phyloP scores from a whole-genome alignment of 2,329 filamentous ascomycete genomes.

The Diaporthe batatas region DNA sequence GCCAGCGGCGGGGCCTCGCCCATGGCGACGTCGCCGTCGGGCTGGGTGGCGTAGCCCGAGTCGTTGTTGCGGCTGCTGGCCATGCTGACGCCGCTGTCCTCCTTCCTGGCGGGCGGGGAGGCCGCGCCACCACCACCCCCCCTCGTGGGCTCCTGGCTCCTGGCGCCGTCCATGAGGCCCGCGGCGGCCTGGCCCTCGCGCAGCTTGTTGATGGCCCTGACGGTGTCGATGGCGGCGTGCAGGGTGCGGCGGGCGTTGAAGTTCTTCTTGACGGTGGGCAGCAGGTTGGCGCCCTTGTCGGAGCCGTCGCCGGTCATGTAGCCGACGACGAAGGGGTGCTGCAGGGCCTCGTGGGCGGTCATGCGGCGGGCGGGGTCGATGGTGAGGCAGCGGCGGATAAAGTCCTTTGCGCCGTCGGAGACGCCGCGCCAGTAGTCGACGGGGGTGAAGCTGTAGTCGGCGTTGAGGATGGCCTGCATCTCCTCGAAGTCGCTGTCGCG shows the following conservation, averaged over 20 bases:
- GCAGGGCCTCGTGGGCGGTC: constrained; percentile 85
- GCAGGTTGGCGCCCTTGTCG: constrained; percentile 70
- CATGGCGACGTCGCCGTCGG: constrained; percentile 61
- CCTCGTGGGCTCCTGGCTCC: constrained; percentile 63
- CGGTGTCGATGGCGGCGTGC: constrained; percentile 78
- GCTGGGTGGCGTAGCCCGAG: constrained; percentile 63
- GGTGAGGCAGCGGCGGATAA: constrained; percentile 92
- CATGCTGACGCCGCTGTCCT: constrained; percentile 61
- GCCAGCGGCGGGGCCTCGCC: constrained; percentile 54
- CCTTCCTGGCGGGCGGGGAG: constrained; percentile 49
- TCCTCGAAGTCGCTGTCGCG: constrained; percentile 97
- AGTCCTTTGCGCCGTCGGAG: constrained; percentile 86
- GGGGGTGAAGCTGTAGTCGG: constrained; percentile 96
- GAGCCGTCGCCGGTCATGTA: constrained; percentile 57
- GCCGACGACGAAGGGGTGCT: constrained; percentile 74
- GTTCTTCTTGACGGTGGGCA: constrained; percentile 80
- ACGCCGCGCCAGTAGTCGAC: constrained; percentile 97
- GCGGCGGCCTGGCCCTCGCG: constrained; percentile 69
- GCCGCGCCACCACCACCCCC: constrained; percentile 51
- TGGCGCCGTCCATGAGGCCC: constrained; percentile 72
- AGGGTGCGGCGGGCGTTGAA: constrained; percentile 78
- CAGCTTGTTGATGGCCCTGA: constrained; percentile 78
- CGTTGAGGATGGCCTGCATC: constrained; percentile 98
- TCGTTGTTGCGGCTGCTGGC: constrained; percentile 52
- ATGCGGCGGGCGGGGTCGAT: constrained; percentile 89